These are phyloP conservation scores for Ceratobasidium sp. DNA, from an alignment of 1,284 basidiomycete species.

Conservation along the genomic window DNA sequence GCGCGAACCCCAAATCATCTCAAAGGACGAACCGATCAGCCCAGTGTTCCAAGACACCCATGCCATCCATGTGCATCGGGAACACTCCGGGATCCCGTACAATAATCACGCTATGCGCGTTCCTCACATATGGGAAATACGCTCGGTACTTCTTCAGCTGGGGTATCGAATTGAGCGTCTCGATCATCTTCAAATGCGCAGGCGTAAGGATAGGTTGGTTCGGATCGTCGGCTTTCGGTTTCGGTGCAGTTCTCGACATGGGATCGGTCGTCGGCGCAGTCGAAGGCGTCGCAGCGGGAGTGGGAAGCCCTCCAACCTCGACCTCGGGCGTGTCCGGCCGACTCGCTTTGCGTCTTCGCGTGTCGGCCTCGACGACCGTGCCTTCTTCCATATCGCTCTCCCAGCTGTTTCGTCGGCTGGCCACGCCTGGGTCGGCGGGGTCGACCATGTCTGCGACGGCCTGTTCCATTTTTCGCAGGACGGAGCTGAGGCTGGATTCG, in stretches of 20 bases:
- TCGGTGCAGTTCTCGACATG: slow-evolving; percentile 39
- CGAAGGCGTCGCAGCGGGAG: slow-evolving; percentile 15
- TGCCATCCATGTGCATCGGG: slow-evolving; percentile 61
- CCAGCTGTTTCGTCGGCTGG: background rate
- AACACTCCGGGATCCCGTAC: slow-evolving; percentile 68
- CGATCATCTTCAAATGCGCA: slow-evolving; percentile 59
- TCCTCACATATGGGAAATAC: slow-evolving; percentile 63
- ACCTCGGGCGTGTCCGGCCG: slow-evolving; percentile 13
- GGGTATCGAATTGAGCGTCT: slow-evolving; percentile 68
- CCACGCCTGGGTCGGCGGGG: background rate
- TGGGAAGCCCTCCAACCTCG: background rate
- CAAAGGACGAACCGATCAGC: slow-evolving; percentile 64
- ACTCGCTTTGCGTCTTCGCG: background rate
- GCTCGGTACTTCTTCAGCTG: slow-evolving; percentile 68
- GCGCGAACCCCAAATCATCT: too few relatives aligned
- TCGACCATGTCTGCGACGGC: slow-evolving; percentile 56
- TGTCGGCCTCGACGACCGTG: background rate
- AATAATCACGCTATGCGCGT: slow-evolving; percentile 73
- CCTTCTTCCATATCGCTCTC: slow-evolving; percentile 18
- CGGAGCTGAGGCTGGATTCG: slow-evolving; percentile 57
- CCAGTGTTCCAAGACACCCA: slow-evolving; percentile 72
- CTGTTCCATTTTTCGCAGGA: slow-evolving; percentile 66
- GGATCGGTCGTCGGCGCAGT: slow-evolving; percentile 32
- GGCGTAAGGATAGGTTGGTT: slow-evolving; percentile 60
- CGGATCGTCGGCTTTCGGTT: slow-evolving; percentile 41